Evolutionary conservation across 306 rosid species (phyloP).

Genomic region (Rosa multiflora): DNA sequence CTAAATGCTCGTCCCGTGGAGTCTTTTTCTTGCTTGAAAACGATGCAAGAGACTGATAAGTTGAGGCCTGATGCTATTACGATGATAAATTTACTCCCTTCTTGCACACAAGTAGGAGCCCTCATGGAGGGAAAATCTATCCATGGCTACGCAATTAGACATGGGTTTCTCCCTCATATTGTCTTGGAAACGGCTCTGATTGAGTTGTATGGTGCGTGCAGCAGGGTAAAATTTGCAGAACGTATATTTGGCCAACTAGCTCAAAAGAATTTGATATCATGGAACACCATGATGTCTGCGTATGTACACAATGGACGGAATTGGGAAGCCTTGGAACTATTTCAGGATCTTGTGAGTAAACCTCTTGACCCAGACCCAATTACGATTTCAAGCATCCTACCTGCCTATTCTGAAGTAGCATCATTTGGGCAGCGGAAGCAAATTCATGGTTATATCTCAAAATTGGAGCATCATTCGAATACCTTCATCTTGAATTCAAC

Average conservation of each 20-base stretch:
- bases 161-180: constrained; percentile 52
- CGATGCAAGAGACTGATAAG: constrained; percentile 40
- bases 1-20: constrained; percentile 18
- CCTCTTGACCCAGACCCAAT: constrained; percentile 39
- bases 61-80: constrained; percentile 44
- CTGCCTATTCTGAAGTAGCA: constrained; percentile 46
- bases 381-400: constrained; percentile 54
- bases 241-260: constrained; percentile 37
- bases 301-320: constrained; percentile 34
- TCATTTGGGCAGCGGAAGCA: constrained; percentile 47
- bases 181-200: constrained; percentile 54
- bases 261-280: constrained; percentile 35
- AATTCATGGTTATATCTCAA: constrained; percentile 48
- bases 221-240: constrained; percentile 37
- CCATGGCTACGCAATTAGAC: constrained; percentile 54
- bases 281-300: constrained; percentile 56
- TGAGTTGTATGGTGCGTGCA: constrained; percentile 43
- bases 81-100: constrained; percentile 49
- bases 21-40: constrained; percentile 40
- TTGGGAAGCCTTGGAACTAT: constrained; percentile 42
- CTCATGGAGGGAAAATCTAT: constrained; percentile 46
- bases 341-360: constrained; percentile 34
- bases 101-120: constrained; percentile 45
- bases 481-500: constrained; percentile 46
- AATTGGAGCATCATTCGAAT: constrained; percentile 34